phyloP scores from a whole-genome alignment of 2,329 filamentous ascomycete species.

The Colletotrichum gigasporum region DNA sequence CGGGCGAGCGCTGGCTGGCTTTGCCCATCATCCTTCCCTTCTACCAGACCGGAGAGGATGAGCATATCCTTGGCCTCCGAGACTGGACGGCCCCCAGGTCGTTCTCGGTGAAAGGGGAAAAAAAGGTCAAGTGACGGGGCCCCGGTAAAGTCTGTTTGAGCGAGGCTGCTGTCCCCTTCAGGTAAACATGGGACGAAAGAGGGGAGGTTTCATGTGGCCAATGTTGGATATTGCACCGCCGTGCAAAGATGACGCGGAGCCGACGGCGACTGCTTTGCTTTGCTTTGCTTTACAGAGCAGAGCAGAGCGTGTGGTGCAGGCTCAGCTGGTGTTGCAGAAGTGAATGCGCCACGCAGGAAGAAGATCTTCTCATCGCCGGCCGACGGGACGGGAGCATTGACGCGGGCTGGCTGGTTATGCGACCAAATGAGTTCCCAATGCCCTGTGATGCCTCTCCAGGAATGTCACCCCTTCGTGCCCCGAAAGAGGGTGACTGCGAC shows the following conservation, averaged over 20 bases:
- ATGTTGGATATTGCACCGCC: conserved; percentile 17
- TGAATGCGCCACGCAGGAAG: too few relatives aligned
- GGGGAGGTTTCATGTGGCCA: conserved; percentile 24
- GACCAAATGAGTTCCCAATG: not conserved
- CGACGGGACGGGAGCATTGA: not conserved
- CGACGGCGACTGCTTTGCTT: conserved; percentile 18
- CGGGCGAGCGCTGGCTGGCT: not conserved
- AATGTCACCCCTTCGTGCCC: not conserved
- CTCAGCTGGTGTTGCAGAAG: too few relatives aligned
- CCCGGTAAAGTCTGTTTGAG: conserved; percentile 21
- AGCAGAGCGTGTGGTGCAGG: too few relatives aligned
- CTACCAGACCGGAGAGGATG: not conserved
- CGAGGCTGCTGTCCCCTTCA: conserved; percentile 14
- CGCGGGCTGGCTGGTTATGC: conserved; percentile 3
- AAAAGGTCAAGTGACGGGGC: conserved; percentile 19
- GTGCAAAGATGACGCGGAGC: conserved; percentile 16
- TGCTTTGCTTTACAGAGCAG: too few relatives aligned
- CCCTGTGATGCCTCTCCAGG: not conserved
- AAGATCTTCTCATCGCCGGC: not conserved
- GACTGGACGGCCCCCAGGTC: not conserved
- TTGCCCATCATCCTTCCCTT: not conserved
- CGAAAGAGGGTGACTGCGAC: not conserved
- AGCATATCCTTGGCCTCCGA: not conserved
- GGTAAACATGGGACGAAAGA: conserved; percentile 16
- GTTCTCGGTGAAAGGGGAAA: conserved; percentile 9